Percentiles rank a stretch among this genome's conserved stretches.
These are phyloP conservation scores for Lodderomyces pseudojiufengensis DNA, from an alignment of 1,139 yeast species.

Conservation along the genomic window DNA sequence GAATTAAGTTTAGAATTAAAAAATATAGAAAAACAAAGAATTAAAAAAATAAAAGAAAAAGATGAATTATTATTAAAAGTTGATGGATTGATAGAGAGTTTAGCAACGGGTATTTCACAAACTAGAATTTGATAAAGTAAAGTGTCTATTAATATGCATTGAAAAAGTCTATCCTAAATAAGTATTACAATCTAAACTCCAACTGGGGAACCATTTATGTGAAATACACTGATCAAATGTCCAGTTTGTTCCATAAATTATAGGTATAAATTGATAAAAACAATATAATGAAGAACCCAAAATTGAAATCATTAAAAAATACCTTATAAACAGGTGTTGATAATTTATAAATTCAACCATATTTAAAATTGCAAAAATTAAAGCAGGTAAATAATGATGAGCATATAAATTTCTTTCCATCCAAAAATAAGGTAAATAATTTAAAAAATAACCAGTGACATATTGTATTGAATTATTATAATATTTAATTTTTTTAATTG, in stretches of 20 bases:
- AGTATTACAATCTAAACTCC: conserved; percentile 36
- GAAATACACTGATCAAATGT: conserved; percentile 22
- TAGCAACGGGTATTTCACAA: conserved; percentile 53
- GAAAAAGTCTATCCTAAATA: conserved; percentile 10
- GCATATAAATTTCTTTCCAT: conserved; percentile 32
- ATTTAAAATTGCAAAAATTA: conserved; percentile 33
- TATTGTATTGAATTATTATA: conserved; percentile 25
- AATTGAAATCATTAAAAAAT: conserved; percentile 16
- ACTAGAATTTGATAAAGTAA: conserved; percentile 18
- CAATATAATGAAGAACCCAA: conserved; percentile 17
- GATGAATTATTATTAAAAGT: conserved; percentile 63
- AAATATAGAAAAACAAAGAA: conserved; percentile 57
- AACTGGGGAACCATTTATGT: conserved; percentile 29
- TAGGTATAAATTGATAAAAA: conserved; percentile 23
- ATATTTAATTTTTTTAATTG: conserved; percentile 13
- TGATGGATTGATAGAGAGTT: conserved; percentile 62
- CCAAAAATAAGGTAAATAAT: conserved; percentile 33
- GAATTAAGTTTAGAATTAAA: conserved; percentile 62
- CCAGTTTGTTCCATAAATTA: conserved; percentile 38
- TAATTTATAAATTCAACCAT: conserved; percentile 31
- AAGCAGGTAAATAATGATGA: conserved; percentile 39
- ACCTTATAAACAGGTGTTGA: conserved; percentile 14
- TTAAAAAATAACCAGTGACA: conserved; percentile 33
- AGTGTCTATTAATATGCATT: neutral
- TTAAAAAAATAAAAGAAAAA: conserved; percentile 58